Evolutionary conservation across 2,329 filamentous ascomycete genomes (phyloP).

Genomic region (Salinomyces thailandicus): DNA sequence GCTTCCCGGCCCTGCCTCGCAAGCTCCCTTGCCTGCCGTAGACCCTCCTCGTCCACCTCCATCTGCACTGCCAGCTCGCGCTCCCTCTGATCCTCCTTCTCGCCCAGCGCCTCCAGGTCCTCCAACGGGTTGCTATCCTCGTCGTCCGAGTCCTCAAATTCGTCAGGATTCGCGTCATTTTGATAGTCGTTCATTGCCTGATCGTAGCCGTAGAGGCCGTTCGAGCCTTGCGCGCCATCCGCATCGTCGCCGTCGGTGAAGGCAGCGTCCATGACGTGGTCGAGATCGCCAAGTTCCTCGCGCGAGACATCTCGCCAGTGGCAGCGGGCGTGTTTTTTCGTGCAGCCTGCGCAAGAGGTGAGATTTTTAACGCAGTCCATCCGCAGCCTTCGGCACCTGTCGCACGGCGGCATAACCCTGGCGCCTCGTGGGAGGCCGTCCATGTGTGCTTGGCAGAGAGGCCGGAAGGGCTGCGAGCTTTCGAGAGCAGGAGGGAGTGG

Average conservation of each 20-base stretch:
- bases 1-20: constrained; percentile 20
- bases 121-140: constrained; percentile 27
- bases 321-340: constrained; percentile 82
- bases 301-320: constrained; percentile 73
- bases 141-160: constrained; percentile 20
- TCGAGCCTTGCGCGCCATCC: too few species aligned
- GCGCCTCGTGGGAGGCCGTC: constrained; percentile 66
- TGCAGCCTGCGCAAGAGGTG: constrained; percentile 77
- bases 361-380: constrained; percentile 78
- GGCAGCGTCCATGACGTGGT: constrained; percentile 19
- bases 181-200: constrained; percentile 9
- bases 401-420: constrained; percentile 69
- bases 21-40: constrained; percentile 22
- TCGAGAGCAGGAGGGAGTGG: constrained; percentile 27
- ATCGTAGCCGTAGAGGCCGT: too few species aligned
- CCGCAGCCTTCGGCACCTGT: constrained; percentile 67
- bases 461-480: constrained; percentile 26
- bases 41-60: constrained; percentile 21
- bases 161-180: constrained; percentile 4
- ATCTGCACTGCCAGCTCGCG: constrained; percentile 20
- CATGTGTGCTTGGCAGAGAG: constrained; percentile 47
- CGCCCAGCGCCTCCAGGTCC: constrained; percentile 24
- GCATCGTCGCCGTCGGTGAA: constrained; percentile 9
- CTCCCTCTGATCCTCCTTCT: constrained; percentile 24
- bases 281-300: constrained; percentile 44